Percentiles rank a stretch among this genome's conserved stretches.
These are phyloP conservation scores for Talaromyces trachyspermus DNA, from an alignment of 495 filamentous ascomycete species.

Conservation along the genomic window DNA sequence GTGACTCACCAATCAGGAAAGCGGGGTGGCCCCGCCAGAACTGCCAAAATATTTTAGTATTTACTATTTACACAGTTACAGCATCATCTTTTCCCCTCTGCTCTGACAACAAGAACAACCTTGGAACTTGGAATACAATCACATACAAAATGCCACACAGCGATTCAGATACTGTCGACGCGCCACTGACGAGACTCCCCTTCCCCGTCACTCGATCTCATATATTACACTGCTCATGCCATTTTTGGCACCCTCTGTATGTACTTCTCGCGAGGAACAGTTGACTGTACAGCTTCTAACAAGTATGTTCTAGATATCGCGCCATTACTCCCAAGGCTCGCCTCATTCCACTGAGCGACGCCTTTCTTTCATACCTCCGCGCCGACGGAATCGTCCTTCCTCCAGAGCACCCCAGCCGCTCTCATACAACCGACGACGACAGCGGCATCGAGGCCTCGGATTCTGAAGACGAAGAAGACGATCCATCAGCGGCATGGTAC, in stretches of 20 bases:
- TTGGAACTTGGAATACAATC: too few species aligned
- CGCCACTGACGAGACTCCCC: constrained; percentile 46
- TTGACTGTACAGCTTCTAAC: not conserved
- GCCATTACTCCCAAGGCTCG: constrained; percentile 74
- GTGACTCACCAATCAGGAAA: too few species aligned
- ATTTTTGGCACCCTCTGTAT: constrained; percentile 77
- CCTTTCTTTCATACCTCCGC: constrained; percentile 81
- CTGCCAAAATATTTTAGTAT: too few species aligned
- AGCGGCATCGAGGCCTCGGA: constrained; percentile 30
- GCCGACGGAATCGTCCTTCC: constrained; percentile 90
- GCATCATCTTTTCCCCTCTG: not conserved
- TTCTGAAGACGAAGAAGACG: constrained; percentile 27
- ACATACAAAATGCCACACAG: not conserved
- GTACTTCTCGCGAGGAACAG: constrained; percentile 21
- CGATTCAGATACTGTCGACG: constrained; percentile 2
- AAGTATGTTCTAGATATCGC: constrained; percentile 59
- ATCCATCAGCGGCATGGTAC: constrained; percentile 52
- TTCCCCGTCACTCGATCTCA: constrained; percentile 78
- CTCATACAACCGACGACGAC: constrained; percentile 23
- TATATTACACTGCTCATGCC: constrained; percentile 89
- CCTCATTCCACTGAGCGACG: constrained; percentile 62
- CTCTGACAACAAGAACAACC: not conserved
- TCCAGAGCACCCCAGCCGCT: constrained; percentile 23
- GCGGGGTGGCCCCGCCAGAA: too few species aligned
- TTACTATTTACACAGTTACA: too few species aligned